A percentile compares a stretch with the other conserved stretches of the same genome.
phyloP scores from a whole-genome alignment of 169 alveolate species.

The Plasmodium chabaudi region DNA sequence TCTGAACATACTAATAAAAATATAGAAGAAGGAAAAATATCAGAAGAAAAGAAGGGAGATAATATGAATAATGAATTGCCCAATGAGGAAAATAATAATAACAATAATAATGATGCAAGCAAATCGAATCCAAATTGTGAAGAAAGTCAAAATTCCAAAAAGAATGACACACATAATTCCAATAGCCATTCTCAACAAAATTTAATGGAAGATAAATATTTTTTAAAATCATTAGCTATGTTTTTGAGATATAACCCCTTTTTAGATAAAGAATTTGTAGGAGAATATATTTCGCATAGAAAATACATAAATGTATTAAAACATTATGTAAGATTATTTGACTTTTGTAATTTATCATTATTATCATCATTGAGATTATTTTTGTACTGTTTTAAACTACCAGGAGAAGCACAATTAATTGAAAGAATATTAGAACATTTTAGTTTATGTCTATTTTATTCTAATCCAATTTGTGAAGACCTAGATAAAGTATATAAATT shows the following conservation, averaged over 20 bases:
- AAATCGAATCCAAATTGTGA: neutral
- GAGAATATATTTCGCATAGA: conserved; percentile 85
- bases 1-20: conserved; percentile 6
- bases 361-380: conserved; percentile 89
- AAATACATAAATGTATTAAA: conserved; percentile 83
- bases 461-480: conserved; percentile 67
- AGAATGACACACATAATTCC: neutral
- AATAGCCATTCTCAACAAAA: conserved; percentile 28
- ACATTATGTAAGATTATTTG: conserved; percentile 85
- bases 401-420: conserved; percentile 94
- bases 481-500: conserved; percentile 37
- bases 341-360: conserved; percentile 86
- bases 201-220: conserved; percentile 77
- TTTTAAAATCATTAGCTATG: conserved; percentile 79
- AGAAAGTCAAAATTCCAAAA: conserved; percentile 7
- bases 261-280: conserved; percentile 84
- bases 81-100: conserved; percentile 12
- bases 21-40: neutral
- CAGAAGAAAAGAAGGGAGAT: neutral
- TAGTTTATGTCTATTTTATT: conserved; percentile 64
- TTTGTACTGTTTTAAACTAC: conserved; percentile 89
- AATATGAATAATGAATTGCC: conserved; percentile 4
- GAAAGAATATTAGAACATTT: conserved; percentile 91
- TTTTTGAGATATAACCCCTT: conserved; percentile 81
- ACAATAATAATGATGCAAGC: conserved; percentile 14